phyloP scores from a whole-genome alignment of 2,329 filamentous ascomycete genomes.

The Penicillium sp. region DNA sequence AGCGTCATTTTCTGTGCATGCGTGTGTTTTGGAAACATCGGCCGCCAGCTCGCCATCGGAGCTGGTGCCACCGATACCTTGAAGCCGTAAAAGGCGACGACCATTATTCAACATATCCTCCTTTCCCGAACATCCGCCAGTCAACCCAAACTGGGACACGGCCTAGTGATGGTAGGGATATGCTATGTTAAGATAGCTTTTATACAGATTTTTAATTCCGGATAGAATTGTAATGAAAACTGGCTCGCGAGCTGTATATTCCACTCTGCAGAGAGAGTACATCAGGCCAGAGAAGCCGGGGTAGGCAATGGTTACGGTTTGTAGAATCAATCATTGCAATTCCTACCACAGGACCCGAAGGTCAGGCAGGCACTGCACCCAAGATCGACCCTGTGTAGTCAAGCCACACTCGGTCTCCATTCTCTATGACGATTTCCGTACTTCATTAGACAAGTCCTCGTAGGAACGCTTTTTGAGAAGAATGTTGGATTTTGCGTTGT shows the following conservation, averaged over 20 bases:
- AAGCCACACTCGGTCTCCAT: constrained; percentile 49
- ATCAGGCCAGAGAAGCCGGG: background rate
- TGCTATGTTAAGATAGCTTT: constrained; percentile 1
- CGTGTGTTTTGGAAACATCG: constrained; percentile 94
- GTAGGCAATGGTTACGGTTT: constrained; percentile 21
- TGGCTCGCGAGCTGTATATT: background rate
- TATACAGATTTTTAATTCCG: constrained; percentile 4
- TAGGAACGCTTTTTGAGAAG: constrained; percentile 57
- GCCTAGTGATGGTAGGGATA: background rate
- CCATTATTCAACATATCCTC: no score
- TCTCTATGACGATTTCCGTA: constrained; percentile 58
- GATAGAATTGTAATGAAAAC: constrained; percentile 10
- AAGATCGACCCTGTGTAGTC: constrained; percentile 50
- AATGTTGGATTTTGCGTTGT: constrained; percentile 58
- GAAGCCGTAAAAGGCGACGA: constrained; percentile 26
- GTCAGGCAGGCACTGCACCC: constrained; percentile 56
- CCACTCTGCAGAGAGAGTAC: background rate
- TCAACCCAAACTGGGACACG: no score
- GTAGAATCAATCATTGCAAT: constrained; percentile 61
- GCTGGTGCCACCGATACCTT: constrained; percentile 22
- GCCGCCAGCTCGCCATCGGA: constrained; percentile 67
- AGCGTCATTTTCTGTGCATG: constrained; percentile 94
- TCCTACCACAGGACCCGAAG: constrained; percentile 47
- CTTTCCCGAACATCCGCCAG: no score
- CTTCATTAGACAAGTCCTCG: constrained; percentile 55